Conservation (phyloP, 1,284 basidiomycete genomes). For the Malassezia equina region DNA sequence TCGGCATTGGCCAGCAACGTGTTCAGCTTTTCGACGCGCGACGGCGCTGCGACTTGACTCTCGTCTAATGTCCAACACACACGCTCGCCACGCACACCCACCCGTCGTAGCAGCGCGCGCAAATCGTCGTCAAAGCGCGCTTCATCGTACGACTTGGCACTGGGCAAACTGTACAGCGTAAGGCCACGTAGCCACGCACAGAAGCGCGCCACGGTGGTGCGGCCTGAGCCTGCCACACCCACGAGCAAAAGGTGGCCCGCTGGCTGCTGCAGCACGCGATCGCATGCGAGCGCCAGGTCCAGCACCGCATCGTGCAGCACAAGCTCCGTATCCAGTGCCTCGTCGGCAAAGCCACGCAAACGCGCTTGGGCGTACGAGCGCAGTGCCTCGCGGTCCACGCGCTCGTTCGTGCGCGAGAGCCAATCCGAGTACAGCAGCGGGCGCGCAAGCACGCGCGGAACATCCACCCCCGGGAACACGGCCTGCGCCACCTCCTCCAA, state of each 20-base stretch:
- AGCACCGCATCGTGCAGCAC: constrained; percentile 97
- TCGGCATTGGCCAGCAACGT: constrained; percentile 98
- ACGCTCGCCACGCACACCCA: constrained; percentile 97
- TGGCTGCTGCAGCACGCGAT: constrained; percentile 96
- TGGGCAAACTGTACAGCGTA: constrained; percentile 97
- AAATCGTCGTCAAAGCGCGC: constrained; percentile 98
- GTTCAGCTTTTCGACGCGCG: constrained; percentile 98
- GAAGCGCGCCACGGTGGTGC: constrained; percentile 96
- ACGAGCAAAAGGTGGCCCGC: constrained; percentile 94
- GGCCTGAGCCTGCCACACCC: constrained; percentile 93
- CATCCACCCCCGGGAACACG: constrained; percentile 85
- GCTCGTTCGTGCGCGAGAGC: constrained; percentile 94
- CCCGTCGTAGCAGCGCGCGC: constrained; percentile 77
- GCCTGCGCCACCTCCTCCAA: constrained; percentile 74
- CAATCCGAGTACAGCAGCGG: constrained; percentile 98
- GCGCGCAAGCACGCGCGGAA: constrained; percentile 61
- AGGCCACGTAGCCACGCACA: constrained; percentile 99
- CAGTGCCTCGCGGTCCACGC: constrained; percentile 82
- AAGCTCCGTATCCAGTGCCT: constrained; percentile 88
- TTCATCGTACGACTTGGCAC: constrained; percentile 94
- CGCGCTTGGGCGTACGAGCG: constrained; percentile 95
- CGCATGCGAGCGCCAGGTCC: constrained; percentile 91
- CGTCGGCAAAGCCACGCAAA: constrained; percentile 57
- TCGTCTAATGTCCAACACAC: constrained; percentile 99
- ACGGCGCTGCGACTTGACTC: constrained; percentile 94